Conservation (phyloP, 805 yeast genomes). For the Wickerhamiella siamensis region DNA sequence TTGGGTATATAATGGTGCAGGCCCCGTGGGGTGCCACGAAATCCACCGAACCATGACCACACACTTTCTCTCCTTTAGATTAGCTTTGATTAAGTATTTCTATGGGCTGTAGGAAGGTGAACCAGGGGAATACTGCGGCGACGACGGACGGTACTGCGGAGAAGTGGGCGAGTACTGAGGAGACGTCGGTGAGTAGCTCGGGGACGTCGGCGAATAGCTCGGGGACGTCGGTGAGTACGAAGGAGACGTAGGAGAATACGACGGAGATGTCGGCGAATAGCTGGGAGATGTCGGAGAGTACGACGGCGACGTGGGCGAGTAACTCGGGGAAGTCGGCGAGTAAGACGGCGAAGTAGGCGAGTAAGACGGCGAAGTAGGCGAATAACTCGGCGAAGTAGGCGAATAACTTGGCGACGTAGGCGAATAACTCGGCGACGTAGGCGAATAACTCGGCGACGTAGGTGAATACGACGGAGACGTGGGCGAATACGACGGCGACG, state of each 20-base stretch:
- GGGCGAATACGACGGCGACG: slow-evolving; percentile 63
- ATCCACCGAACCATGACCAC: no score
- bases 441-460: slow-evolving; percentile 57
- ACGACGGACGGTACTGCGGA: slow-evolving; percentile 61
- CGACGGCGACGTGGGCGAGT: slow-evolving; percentile 31
- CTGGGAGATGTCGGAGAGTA: slow-evolving; percentile 65
- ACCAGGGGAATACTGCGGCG: slow-evolving; percentile 68
- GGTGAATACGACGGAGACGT: slow-evolving; percentile 63
- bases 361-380: slow-evolving; percentile 48
- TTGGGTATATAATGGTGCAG: neutral
- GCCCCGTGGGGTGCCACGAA: neutral
- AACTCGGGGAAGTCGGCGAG: slow-evolving; percentile 62
- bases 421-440: slow-evolving; percentile 46
- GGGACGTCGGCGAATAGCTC: slow-evolving; percentile 54
- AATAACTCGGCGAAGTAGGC: slow-evolving; percentile 26
- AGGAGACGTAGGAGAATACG: slow-evolving; percentile 41
- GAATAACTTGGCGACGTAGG: slow-evolving; percentile 17
- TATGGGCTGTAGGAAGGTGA: slow-evolving; percentile 45
- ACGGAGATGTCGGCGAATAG: slow-evolving; percentile 55
- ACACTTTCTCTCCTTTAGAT: no score
- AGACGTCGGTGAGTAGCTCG: slow-evolving; percentile 53
- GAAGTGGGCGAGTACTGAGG: slow-evolving; percentile 47
- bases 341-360: slow-evolving; percentile 45
- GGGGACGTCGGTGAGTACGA: slow-evolving; percentile 55
- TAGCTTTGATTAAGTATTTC: slow-evolving; percentile 21